These are phyloP conservation scores for Hymenoscyphus occultus DNA, from an alignment of 2,329 filamentous ascomycete genomes.

Conservation along the genomic window DNA sequence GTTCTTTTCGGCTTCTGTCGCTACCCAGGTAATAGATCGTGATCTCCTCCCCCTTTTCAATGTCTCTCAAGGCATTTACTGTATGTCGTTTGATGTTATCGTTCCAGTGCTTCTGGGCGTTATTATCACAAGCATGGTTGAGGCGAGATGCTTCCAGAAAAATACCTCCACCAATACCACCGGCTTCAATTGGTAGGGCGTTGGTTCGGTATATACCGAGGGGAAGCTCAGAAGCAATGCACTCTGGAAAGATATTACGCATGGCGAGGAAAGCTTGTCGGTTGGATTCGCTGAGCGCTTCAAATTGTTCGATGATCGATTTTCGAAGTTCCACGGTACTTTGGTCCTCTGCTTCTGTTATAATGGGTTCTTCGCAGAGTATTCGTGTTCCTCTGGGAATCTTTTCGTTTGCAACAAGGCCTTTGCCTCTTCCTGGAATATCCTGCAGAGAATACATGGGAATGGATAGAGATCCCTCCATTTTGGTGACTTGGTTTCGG, in stretches of 20 bases:
- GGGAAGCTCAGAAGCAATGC: constrained; percentile 12
- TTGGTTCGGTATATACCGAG: constrained; percentile 24
- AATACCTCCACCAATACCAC: constrained; percentile 34
- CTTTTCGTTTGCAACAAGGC: constrained; percentile 39
- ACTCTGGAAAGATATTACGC: constrained; percentile 14
- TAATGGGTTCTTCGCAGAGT: constrained; percentile 40
- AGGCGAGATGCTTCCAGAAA: constrained; percentile 38
- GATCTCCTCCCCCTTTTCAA: constrained; percentile 38
- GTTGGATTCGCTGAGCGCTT: constrained; percentile 15
- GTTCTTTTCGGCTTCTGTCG: constrained; percentile 26
- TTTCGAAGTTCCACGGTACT: neutral
- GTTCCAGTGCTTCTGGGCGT: constrained; percentile 39
- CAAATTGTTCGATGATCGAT: constrained; percentile 2
- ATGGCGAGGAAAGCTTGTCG: constrained; percentile 21
- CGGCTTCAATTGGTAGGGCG: constrained; percentile 14
- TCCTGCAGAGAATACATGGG: constrained; percentile 26
- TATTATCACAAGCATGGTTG: constrained; percentile 40
- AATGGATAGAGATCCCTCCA: constrained; percentile 10
- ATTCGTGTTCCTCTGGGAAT: constrained; percentile 42
- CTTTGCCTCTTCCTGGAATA: constrained; percentile 40
- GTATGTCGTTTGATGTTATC: constrained; percentile 32
- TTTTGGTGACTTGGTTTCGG: neutral
- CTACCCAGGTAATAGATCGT: constrained; percentile 37
- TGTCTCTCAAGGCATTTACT: constrained; percentile 38
- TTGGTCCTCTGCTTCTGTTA: constrained; percentile 25